Evolutionary conservation across 179 eudicot genomes (phyloP).

Genomic region (Spinacia oleracea): DNA sequence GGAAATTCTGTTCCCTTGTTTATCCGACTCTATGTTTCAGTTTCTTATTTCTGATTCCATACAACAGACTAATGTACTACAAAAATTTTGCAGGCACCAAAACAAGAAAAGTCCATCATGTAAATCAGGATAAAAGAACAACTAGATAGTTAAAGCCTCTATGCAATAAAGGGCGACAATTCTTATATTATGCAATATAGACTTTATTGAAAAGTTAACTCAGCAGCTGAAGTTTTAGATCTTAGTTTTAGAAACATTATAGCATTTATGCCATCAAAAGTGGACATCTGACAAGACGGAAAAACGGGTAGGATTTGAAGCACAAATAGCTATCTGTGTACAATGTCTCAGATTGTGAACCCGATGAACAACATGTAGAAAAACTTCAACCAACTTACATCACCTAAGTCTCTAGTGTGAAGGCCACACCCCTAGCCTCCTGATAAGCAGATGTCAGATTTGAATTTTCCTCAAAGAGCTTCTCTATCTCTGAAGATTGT

Average conservation of each 20-base stretch:
- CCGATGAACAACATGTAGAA: background rate
- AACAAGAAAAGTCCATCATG: background rate
- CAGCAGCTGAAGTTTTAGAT: background rate
- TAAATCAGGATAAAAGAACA: background rate
- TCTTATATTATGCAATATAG: background rate
- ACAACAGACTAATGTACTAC: background rate
- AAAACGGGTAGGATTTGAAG: background rate
- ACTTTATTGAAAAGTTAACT: background rate
- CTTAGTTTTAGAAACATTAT: background rate
- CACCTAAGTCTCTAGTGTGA: constrained; percentile 94
- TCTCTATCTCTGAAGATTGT: constrained; percentile 94
- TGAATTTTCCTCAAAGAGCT: constrained; percentile 89
- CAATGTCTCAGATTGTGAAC: too few relatives aligned
- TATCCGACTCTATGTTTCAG: background rate
- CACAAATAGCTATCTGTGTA: background rate
- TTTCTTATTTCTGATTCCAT: background rate
- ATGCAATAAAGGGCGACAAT: background rate
- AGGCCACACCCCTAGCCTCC: constrained; percentile 62
- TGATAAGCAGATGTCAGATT: constrained; percentile 70
- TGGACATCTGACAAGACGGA: background rate
- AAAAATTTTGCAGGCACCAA: background rate
- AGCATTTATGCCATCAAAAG: background rate
- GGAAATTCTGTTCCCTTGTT: background rate
- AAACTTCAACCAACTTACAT: constrained; percentile 4
- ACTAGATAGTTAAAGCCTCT: background rate